Base-by-base conservation (phyloP, 2,329 filamentous ascomycete species). In the Fonsecaea erecta region DNA sequence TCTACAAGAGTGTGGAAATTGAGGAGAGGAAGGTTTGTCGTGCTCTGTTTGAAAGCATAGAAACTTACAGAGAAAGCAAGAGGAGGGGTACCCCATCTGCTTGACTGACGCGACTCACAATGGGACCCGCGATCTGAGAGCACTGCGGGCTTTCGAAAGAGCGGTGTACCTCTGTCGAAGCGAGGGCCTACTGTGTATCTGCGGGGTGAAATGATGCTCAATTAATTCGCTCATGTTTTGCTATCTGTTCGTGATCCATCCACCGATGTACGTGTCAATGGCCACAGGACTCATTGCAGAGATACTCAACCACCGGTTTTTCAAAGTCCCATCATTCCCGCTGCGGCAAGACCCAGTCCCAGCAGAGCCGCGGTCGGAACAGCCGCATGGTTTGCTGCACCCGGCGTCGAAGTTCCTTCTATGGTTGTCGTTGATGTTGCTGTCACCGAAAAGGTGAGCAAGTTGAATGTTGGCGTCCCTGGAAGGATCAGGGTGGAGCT, bases 401-500 rank as follows among this genome's bases (percentile, higher is more conserved):
- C 59, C 12, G 65, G 52, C 18, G 65, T 54, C 46, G 60, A 51
- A 11, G 58, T 52, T 6, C 46, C 48, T 24, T 11, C 48, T n/a
- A 30, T 51, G 16, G 60, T 37, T 12, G 63, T 40, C 16, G 60
- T 46, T 21, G 62, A 60, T 11, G 46, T 51, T 21, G 60, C 46
- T n/a, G 63, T 57, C 24, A 57, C 40, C 9, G 61, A 57, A 11
- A 51, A 62, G n/a, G 48, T 40, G 1, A 60, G 63, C 14, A 70
- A 59, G 46, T 60, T 67, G 60, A 70, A 70, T 11, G 68, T 70
- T 12, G 65, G 65, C 37, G 68, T 64, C 1, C 68, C 68, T 16
- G 63, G 52, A 12, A 65, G 48, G n/a, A 67, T 57, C 34, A 68
- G 11, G 14, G 52, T 62, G 8, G 58, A 62, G 21, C 65, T 63